Conservation (phyloP, 345 rosid genomes). For the Conringia planisiliqua region DNA sequence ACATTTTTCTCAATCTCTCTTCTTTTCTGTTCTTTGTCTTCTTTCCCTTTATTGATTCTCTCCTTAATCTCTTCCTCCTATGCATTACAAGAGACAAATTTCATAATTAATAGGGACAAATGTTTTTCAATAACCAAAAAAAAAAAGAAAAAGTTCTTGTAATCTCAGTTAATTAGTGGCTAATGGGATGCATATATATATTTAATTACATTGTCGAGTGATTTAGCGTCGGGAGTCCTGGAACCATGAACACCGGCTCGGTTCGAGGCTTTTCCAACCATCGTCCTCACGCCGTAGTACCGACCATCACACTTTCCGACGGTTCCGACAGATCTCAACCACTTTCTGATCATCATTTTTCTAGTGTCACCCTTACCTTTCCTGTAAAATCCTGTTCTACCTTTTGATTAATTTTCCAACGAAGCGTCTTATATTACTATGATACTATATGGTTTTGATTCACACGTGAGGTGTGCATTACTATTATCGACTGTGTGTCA, state of each 20-base stretch:
- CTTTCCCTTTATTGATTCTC: slow-evolving; percentile 17
- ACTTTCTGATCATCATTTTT: slow-evolving; percentile 21
- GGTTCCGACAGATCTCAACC: neutral
- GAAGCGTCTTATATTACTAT: no score
- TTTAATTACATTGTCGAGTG: slow-evolving; percentile 28
- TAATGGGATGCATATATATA: neutral
- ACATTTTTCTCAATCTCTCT: slow-evolving; percentile 15
- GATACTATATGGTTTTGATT: neutral
- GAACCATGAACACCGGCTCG: slow-evolving; percentile 37
- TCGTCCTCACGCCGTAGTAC: slow-evolving; percentile 13
- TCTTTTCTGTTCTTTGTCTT: slow-evolving; percentile 19
- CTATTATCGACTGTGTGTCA: neutral
- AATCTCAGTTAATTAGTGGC: neutral
- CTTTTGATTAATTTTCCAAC: no score
- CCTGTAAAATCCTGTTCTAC: no score
- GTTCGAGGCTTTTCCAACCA: slow-evolving; percentile 32
- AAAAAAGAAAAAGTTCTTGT: no score
- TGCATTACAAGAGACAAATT: neutral
- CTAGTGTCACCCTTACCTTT: neutral
- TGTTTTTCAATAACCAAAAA: neutral
- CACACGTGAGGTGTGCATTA: slow-evolving; percentile 1
- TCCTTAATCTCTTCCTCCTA: slow-evolving; percentile 30
- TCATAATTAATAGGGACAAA: neutral
- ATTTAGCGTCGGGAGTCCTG: slow-evolving; percentile 13
- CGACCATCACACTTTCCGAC: neutral